Evolutionary conservation across 192 early-diverging fungal species (phyloP).

Genomic region (Coemansia sp.): DNA sequence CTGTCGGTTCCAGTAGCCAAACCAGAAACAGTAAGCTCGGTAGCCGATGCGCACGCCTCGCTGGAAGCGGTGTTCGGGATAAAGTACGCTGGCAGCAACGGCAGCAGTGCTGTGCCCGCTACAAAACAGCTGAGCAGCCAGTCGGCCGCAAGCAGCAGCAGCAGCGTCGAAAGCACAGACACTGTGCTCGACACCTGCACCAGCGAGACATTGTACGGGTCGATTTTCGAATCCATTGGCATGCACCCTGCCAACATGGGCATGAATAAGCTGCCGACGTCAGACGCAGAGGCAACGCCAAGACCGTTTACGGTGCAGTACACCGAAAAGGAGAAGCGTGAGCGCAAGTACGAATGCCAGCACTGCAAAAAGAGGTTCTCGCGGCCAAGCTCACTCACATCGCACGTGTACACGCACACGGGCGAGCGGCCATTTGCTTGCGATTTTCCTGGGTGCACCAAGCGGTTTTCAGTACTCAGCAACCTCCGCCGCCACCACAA

Average conservation of each 20-base stretch:
- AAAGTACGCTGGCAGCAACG: neutral
- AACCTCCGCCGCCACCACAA: constrained; percentile 69
- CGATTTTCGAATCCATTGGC: neutral
- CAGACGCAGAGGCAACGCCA: neutral
- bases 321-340: constrained; percentile 43
- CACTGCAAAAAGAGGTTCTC: constrained; percentile 59
- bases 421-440: constrained; percentile 61
- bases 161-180: neutral
- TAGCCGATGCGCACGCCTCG: neutral
- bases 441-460: constrained; percentile 54
- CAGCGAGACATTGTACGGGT: neutral
- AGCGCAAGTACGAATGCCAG: constrained; percentile 55
- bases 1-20: neutral
- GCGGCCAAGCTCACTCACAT: constrained; percentile 56
- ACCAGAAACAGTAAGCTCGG: no score
- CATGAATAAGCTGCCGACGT: no score
- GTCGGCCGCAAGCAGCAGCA: neutral
- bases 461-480: constrained; percentile 72
- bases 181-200: neutral
- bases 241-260: neutral
- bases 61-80: constrained; percentile 5
- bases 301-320: constrained; percentile 20
- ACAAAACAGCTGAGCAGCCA: neutral
- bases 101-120: neutral
- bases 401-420: constrained; percentile 62